Evolutionary conservation across 805 yeast genomes (phyloP).

Genomic region (Kuraishia cidri): DNA sequence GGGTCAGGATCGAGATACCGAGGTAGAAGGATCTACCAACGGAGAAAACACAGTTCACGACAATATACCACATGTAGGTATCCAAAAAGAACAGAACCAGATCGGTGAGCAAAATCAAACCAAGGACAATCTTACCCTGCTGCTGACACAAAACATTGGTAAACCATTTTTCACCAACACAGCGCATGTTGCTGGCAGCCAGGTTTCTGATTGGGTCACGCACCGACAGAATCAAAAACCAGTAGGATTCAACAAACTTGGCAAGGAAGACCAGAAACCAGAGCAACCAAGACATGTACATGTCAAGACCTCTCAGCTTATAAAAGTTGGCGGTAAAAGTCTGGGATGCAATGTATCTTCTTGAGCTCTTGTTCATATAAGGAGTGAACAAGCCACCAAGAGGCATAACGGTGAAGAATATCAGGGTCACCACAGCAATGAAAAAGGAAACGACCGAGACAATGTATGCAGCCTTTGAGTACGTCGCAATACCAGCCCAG

Average conservation of each 20-base stretch:
- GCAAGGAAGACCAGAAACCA: constrained; percentile 90
- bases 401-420: constrained; percentile 92
- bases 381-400: constrained; percentile 93
- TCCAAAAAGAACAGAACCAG: constrained; percentile 94
- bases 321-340: constrained; percentile 92
- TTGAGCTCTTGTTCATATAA: constrained; percentile 76
- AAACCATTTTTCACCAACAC: constrained; percentile 93
- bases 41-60: constrained; percentile 90
- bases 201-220: constrained; percentile 93
- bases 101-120: constrained; percentile 89
- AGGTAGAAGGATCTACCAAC: constrained; percentile 96
- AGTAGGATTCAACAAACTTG: constrained; percentile 85
- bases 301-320: constrained; percentile 75
- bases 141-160: constrained; percentile 66
- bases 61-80: constrained; percentile 98
- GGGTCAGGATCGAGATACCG: constrained; percentile 98
- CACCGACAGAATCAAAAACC: constrained; percentile 78
- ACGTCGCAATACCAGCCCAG: constrained; percentile 58
- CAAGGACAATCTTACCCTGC: constrained; percentile 84
- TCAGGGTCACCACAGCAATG: constrained; percentile 73
- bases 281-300: constrained; percentile 91
- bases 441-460: constrained; percentile 85
- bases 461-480: constrained; percentile 65
- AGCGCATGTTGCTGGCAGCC: constrained; percentile 82
- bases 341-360: constrained; percentile 88